Evolutionary conservation across 2,329 filamentous ascomycete genomes (phyloP).

Genomic region (Aureobasidium sp.): DNA sequence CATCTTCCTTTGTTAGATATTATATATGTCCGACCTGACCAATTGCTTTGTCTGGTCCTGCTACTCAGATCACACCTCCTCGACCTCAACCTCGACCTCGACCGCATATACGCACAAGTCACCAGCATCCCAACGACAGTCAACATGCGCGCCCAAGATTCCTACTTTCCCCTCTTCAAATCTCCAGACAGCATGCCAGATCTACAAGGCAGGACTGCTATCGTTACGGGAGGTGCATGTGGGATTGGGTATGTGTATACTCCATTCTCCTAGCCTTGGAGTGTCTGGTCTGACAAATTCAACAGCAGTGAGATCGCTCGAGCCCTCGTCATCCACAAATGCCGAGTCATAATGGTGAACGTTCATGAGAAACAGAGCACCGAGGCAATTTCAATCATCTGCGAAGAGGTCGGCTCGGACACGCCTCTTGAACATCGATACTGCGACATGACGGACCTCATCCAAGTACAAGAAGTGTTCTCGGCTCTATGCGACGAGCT

Average conservation of each 20-base stretch:
- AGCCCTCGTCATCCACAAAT: slow-evolving; percentile 20
- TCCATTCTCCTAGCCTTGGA: background rate
- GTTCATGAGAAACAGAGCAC: slow-evolving; percentile 35
- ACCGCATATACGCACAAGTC: slow-evolving; percentile 63
- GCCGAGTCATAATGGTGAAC: slow-evolving; percentile 26
- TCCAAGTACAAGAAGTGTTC: slow-evolving; percentile 35
- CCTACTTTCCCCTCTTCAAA: slow-evolving; percentile 14
- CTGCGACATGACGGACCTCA: slow-evolving; percentile 38
- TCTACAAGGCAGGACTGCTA: slow-evolving; percentile 16
- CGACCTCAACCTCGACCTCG: background rate
- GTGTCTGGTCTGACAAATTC: background rate
- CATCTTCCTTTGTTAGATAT: background rate
- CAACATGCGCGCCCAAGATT: background rate
- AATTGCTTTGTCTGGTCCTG: slow-evolving; percentile 11
- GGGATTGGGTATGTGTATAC: slow-evolving; percentile 14
- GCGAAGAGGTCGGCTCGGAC: slow-evolving; percentile 21
- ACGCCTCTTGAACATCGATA: slow-evolving; percentile 35
- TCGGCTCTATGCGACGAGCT: slow-evolving; percentile 30
- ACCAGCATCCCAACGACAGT: background rate
- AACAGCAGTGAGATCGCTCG: slow-evolving; percentile 19
- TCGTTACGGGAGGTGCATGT: slow-evolving; percentile 18
- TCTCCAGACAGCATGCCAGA: slow-evolving; percentile 7
- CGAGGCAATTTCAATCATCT: slow-evolving; percentile 31
- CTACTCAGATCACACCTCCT: slow-evolving; percentile 42
- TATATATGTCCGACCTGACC: slow-evolving; percentile 7